Evolutionary conservation across 768 basidiomycete species (phyloP), one percentile per base, ranked within the genome.

Genomic region (Tremella yokohamensis): DNA sequence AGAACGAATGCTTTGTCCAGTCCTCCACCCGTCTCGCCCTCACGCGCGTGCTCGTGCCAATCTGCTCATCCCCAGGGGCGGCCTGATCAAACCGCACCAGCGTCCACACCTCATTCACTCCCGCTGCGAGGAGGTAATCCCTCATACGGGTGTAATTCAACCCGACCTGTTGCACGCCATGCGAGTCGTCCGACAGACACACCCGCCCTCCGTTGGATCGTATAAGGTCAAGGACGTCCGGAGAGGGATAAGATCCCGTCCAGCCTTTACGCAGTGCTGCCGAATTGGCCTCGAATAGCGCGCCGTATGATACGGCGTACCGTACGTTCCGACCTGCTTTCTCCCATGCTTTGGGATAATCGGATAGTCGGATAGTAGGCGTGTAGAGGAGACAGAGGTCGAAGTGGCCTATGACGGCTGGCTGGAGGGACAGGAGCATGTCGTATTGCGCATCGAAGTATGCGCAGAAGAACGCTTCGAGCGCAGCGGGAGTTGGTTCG

Each of bases 201-300:
- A 96, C 84, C 20, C 84, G 83, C 2, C 93, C 96, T 11, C 42
- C 42, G 9, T 82, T 83, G 49, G 81, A 76, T 42, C 80, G 71
- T n/a, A 84, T 64, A 56, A 97, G 88, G 79, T 85, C 72, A 11
- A 89, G 78, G 13, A 94, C 81, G 63, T 96, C 91, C 54, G 77
- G 74, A 1, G 82, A 89, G 0, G 96, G 94, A 77, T 93, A 98
- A 3, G 87, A 83, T 2, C 84, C 83, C 9, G 78, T 74, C 96
- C 96, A 98, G 12, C 87, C 84, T 72, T 98, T 99, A 68, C 91
- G 79, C 70, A 97, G 85, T 8, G 92, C 91, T 9, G 96, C 89
- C 20, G 91, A 85, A 67, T 94, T 98, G 34, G 89, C 79, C 77
- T 99, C 96, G 69, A 98, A 97, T 57, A 96, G 76, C 2, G 89